Conservation (phyloP, 2,329 filamentous ascomycete genomes). For the Fusarium tjaetaba region DNA sequence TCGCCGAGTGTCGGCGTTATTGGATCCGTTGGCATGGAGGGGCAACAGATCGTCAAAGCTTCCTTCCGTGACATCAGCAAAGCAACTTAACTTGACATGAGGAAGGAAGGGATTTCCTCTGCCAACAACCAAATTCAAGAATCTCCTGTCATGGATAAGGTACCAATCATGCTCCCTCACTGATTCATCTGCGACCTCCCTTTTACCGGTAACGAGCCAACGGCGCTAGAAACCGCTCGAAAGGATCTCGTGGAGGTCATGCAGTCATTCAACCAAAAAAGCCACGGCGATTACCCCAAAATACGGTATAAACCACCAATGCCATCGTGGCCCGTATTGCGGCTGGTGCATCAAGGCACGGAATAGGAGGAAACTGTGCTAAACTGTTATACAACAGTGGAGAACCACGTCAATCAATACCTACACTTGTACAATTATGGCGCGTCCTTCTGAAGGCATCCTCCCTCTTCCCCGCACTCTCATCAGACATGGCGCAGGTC, state of each 20-base stretch:
- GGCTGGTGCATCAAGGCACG: background rate
- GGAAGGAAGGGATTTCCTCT: slow-evolving; percentile 6
- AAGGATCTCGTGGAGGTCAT: slow-evolving; percentile 37
- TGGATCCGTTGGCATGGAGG: slow-evolving; percentile 24
- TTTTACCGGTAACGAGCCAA: slow-evolving; percentile 40
- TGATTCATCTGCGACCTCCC: slow-evolving; percentile 37
- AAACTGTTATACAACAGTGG: slow-evolving; percentile 18
- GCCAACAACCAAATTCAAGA: slow-evolving; percentile 14
- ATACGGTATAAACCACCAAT: slow-evolving; percentile 16
- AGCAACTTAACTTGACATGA: background rate
- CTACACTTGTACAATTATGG: background rate
- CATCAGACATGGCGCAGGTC: slow-evolving; percentile 19
- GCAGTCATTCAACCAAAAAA: background rate
- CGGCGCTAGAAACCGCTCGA: slow-evolving; percentile 41
- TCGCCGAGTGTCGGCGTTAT: slow-evolving; percentile 39
- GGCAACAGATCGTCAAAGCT: slow-evolving; percentile 13
- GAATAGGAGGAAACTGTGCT: background rate
- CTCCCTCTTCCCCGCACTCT: slow-evolving; percentile 33
- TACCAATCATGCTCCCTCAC: background rate
- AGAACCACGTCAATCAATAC: background rate
- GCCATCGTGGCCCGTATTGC: background rate
- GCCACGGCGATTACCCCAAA: slow-evolving; percentile 17
- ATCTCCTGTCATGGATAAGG: slow-evolving; percentile 1
- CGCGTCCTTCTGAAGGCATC: slow-evolving; percentile 18
- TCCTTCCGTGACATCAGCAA: slow-evolving; percentile 6